Base-by-base conservation (phyloP, 306 rosid genomes). In the Quercus dentata region DNA sequence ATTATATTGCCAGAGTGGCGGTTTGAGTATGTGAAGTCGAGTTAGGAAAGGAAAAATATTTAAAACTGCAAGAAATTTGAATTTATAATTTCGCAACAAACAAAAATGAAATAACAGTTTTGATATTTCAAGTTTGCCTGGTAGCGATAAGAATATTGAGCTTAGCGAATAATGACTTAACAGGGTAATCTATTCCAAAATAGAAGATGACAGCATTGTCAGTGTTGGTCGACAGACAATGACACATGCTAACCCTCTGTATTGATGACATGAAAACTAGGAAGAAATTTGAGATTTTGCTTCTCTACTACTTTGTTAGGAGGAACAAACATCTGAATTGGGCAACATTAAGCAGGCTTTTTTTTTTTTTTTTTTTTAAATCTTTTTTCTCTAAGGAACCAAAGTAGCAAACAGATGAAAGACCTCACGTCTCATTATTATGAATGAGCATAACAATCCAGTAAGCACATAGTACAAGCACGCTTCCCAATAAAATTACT, bases 381-480 rank as follows among this genome's bases (percentile, higher is more conserved):
- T 28, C 31, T 31, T 31, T 31, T 4, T 14, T 61, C 15, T 61
- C 35, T 27, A 25, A 61, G 6, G 68, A 18, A 65, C 20, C 17
- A 3, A 64, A 30, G 31, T 28, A 28, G 1, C 35, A 31, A 31
- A 31, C 5, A 31, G 71, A 31, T 31, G 1, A 31, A 65, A 31
- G 6, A 65, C 41, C 5, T 30, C 23, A 31, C 12, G 33, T 18
- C 27, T 14, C 5, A 28, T 23, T 62, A 62, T 62, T 44, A 63
- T 31, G 18, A 31, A 52, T 61, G 31, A 17, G 33, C 59, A 31
- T 31, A 31, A 31, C 1, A 31, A 31, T 80, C 30, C 18, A 11
- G 57, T 13, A 62, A 62, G 30, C 20, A 38, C 69, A 73, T 30
- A 67, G 46, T 28, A 84, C 97, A 83, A 28, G 31, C 0, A 28